Percentiles rank a stretch among this genome's conserved stretches.
phyloP scores from a whole-genome alignment of 148 eudicot species.

The Persicaria maculosa region DNA sequence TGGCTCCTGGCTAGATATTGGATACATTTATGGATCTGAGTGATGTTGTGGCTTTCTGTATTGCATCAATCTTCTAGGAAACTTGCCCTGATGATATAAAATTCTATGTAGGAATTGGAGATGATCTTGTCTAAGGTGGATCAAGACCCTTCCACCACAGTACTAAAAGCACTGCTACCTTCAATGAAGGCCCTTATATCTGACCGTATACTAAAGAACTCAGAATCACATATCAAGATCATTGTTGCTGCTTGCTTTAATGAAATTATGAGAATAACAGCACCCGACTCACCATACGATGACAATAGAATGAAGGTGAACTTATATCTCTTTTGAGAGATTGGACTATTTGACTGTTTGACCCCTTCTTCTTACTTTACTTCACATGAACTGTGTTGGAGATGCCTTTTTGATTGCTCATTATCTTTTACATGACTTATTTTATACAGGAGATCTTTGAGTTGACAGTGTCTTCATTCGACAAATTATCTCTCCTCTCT shows the following conservation, averaged over 20 bases:
- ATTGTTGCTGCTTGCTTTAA: conserved; percentile 89
- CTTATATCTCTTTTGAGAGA: neutral
- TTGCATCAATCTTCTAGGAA: neutral
- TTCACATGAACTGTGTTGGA: neutral
- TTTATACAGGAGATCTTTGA: conserved; percentile 48
- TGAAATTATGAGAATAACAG: conserved; percentile 94
- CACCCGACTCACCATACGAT: conserved; percentile 88
- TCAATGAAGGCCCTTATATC: conserved; percentile 56
- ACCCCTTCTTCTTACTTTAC: conserved; percentile 1
- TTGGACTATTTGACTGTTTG: neutral
- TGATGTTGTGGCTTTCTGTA: neutral
- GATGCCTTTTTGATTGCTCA: neutral
- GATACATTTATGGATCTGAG: neutral
- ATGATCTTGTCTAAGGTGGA: conserved; percentile 50
- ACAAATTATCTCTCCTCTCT: conserved; percentile 28
- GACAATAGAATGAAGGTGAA: conserved; percentile 86
- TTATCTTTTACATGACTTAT: conserved; percentile 9
- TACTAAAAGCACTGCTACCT: conserved; percentile 69
- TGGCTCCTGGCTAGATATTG: neutral
- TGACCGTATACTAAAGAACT: conserved; percentile 47
- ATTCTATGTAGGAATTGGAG: conserved; percentile 49
- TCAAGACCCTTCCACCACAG: conserved; percentile 68
- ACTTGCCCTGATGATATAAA: conserved; percentile 1
- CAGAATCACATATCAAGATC: conserved; percentile 65
- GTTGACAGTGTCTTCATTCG: conserved; percentile 39